Conservation (phyloP, 345 rosid species). For the Excoecaria cochinchinensis region DNA sequence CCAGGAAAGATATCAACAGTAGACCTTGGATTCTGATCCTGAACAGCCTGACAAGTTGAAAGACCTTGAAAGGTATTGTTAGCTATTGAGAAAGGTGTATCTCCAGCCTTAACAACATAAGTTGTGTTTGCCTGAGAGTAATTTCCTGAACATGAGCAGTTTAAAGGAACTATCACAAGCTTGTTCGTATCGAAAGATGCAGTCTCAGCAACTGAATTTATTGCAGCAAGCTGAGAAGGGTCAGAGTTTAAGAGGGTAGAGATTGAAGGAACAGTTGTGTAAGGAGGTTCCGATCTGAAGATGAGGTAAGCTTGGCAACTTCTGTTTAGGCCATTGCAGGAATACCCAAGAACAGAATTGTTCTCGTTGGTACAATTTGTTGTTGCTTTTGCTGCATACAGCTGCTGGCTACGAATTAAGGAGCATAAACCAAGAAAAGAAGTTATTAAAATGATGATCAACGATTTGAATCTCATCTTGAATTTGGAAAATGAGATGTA, state of each 20-base stretch:
- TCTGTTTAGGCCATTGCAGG: conserved; percentile 65
- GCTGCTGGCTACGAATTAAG: conserved; percentile 59
- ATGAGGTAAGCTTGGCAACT: conserved; percentile 56
- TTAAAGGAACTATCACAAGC: conserved; percentile 62
- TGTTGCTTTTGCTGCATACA: conserved; percentile 48
- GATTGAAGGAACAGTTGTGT: conserved; percentile 46
- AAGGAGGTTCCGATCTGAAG: conserved; percentile 62
- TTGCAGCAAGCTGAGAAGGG: conserved; percentile 43
- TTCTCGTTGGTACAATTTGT: conserved; percentile 38
- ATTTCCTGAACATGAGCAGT: conserved; percentile 63
- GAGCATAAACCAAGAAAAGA: conserved; percentile 23
- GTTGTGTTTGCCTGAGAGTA: conserved; percentile 52
- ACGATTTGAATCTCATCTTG: conserved; percentile 28
- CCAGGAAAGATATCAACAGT: conserved; percentile 33
- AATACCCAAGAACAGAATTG: conserved; percentile 62
- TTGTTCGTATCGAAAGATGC: conserved; percentile 38
- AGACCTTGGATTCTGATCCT: conserved; percentile 30
- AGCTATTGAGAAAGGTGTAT: conserved; percentile 38
- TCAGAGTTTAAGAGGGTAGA: conserved; percentile 49
- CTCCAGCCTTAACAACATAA: conserved; percentile 35
- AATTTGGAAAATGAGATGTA: background rate
- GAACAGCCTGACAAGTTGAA: conserved; percentile 75
- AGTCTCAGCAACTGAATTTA: conserved; percentile 46
- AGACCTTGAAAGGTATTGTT: conserved; percentile 65
- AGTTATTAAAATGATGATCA: conserved; percentile 13